Base-by-base conservation (phyloP, 2,329 filamentous ascomycete genomes). In the Emydomyces testavorans region DNA sequence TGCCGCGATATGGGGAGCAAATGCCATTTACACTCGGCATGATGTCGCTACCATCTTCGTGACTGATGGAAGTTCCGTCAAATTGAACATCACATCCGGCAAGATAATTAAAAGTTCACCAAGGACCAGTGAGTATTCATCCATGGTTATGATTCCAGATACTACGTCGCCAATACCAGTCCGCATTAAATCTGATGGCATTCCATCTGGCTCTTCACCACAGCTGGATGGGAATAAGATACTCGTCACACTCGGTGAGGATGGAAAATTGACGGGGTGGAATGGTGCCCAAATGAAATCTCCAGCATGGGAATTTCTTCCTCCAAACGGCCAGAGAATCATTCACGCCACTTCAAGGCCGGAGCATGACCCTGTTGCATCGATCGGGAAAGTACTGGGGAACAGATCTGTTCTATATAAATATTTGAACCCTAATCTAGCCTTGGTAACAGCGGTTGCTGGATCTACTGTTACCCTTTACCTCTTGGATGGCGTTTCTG, bases 361-460 rank as follows among this genome's bases (percentile, higher is more conserved):
- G 7, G 61, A 76, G 2, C 83, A 90, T 54, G 89, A 98, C 57
- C 87, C 87, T 0, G 81, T 96, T 40, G 90, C 92, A 2, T 96
- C 92, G 0, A 94, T 98, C 57, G 92, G 92, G 7, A 87, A 86
- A 50, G 92, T 96, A 1, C 77, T 98, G 18, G 89, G 88, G 21
- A 84, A 98, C 60, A 79, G 92, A 36, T 82, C 81, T n/a, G 92
- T 98, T 40, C 77, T 90, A 53, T 98, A 98, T 78, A 98, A 98
- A 69, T 96, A 96, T 62, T 71, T 98, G 34, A 94, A 93, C 68
- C 80, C 85, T 0, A 95, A 94, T 65, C 76, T 86, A 5, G 73
- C 88, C 2, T 75, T 96, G 0, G 73, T 94, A 38, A 85, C 84
- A 1, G 74, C 85, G 1, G 68, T 80, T 2, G 74, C 82, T 28